phyloP scores from a whole-genome alignment of 805 yeast species.

The Zygoascus bituminiphila region DNA sequence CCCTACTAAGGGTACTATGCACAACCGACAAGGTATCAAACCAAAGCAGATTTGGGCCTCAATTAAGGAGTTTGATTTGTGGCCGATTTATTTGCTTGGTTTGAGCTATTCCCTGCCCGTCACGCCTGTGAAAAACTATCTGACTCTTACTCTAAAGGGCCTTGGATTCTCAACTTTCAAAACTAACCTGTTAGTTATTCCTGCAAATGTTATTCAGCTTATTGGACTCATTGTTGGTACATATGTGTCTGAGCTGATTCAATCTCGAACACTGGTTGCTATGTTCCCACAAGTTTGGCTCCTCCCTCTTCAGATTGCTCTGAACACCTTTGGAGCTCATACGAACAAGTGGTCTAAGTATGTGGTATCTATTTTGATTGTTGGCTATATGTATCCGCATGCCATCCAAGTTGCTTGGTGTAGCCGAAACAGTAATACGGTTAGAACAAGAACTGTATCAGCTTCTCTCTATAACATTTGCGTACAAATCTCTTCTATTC shows the following conservation, averaged over 20 bases:
- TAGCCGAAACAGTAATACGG: constrained; percentile 54
- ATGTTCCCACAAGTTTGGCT: constrained; percentile 12
- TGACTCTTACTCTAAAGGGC: constrained; percentile 40
- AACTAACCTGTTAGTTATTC: constrained; percentile 43
- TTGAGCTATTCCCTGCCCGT: constrained; percentile 34
- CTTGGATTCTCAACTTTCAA: constrained; percentile 47
- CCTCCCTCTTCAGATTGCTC: constrained; percentile 12
- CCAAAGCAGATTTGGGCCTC: constrained; percentile 35
- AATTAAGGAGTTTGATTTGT: constrained; percentile 42
- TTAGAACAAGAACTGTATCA: constrained; percentile 55
- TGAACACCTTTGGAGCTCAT: not conserved
- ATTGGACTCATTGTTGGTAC: constrained; percentile 10
- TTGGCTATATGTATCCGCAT: constrained; percentile 35
- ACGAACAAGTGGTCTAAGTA: constrained; percentile 25
- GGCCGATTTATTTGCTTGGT: constrained; percentile 48
- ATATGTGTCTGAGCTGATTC: constrained; percentile 11
- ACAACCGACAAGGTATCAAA: constrained; percentile 48
- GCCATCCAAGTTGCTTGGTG: constrained; percentile 53
- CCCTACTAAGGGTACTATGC: constrained; percentile 57
- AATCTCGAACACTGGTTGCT: constrained; percentile 12
- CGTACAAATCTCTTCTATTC: constrained; percentile 50
- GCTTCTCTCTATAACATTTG: constrained; percentile 59
- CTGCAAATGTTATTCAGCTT: constrained; percentile 12
- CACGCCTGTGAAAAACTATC: constrained; percentile 34
- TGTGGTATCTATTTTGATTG: constrained; percentile 22